Evolutionary conservation across 2,329 filamentous ascomycete genomes (phyloP), one percentile per base, ranked within the genome.

Genomic region (Fusarium coicis): DNA sequence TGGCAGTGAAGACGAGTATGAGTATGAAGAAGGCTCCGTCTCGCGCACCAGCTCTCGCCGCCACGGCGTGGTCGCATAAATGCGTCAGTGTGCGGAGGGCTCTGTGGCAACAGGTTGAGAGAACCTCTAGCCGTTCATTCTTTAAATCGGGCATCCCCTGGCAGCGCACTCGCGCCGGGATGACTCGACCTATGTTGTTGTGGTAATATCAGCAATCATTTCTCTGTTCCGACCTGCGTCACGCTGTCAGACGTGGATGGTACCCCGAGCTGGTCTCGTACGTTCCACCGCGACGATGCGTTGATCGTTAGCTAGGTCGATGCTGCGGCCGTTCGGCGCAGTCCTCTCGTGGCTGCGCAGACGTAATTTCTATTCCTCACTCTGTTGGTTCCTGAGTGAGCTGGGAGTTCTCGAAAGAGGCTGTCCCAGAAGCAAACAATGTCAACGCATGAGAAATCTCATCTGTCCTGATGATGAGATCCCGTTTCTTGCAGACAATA

Each of bases 1-100:
- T 77, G 92, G 92, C 67, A 85, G 80, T 78, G 91, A 92, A 72
- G 89, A 91, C 78, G 89, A 89, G 74, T 84, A 76, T 68, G 75
- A 77, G 68, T 64, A 84, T 68, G 90, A 91, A 64, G 90, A 91
- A 64, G 72, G 68, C 43, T 68, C 74, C 47, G 76, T 78, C 83
- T 82, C 86, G 76, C 81, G 83, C 76, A 84, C 85, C 83, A 85
- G 83, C 80, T 86, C 88, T 73, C 89, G 90, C 83, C 89, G 90
- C 82, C 85, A 92, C 81, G 90, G 90, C 80, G 88, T 92, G 77
- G 87, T 92, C 75, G 84, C 78, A 82, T 77, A 64, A 74, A 62
- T 37, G 42, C 55, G 37, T 42, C 46, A 42, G 53, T 42, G 61
- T 75, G 77, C 63, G 83, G 58, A 62, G 68, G 70, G 66, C 43